Conservation (phyloP, 768 basidiomycete genomes). For the Xerocomus brunneocitrinus region DNA sequence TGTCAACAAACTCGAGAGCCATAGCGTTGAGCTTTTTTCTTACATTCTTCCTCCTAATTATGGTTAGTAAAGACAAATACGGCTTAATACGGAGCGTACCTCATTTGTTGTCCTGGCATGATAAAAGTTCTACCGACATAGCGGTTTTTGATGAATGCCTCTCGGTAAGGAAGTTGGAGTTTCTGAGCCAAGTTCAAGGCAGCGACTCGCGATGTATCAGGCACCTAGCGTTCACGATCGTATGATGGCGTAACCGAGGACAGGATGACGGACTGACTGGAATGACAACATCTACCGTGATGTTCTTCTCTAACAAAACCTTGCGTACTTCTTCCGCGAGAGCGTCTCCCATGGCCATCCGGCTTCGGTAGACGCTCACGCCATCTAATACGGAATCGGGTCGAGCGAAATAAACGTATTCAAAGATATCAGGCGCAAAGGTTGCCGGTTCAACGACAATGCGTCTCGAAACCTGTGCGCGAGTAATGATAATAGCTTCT, state of each 20-base stretch:
- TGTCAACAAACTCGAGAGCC: conserved; percentile 91
- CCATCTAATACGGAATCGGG: conserved; percentile 98
- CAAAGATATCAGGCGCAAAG: conserved; percentile 98
- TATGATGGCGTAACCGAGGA: neutral
- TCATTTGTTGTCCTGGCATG: conserved; percentile 98
- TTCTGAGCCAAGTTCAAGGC: conserved; percentile 94
- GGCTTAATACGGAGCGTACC: conserved; percentile 39
- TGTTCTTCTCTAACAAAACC: conserved; percentile 60
- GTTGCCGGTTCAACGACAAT: conserved; percentile 63
- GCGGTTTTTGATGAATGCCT: conserved; percentile 98
- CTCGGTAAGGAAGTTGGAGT: conserved; percentile 85
- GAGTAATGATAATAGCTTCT: conserved; percentile 94
- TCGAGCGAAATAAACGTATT: conserved; percentile 97
- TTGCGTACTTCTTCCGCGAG: conserved; percentile 83
- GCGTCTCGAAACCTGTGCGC: conserved; percentile 66
- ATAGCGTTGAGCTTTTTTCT: conserved; percentile 95
- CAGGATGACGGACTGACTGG: conserved; percentile 47
- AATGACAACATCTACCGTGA: conserved; percentile 92
- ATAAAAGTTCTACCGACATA: conserved; percentile 99
- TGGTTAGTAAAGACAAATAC: conserved; percentile 1
- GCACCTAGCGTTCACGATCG: conserved; percentile 50
- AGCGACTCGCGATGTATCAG: conserved; percentile 95
- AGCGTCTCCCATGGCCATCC: conserved; percentile 99
- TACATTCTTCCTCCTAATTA: conserved; percentile 81
- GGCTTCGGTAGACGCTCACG: conserved; percentile 92